Base-by-base conservation (phyloP, 352 stramenopile genomes). In the Globisporangium solare region DNA sequence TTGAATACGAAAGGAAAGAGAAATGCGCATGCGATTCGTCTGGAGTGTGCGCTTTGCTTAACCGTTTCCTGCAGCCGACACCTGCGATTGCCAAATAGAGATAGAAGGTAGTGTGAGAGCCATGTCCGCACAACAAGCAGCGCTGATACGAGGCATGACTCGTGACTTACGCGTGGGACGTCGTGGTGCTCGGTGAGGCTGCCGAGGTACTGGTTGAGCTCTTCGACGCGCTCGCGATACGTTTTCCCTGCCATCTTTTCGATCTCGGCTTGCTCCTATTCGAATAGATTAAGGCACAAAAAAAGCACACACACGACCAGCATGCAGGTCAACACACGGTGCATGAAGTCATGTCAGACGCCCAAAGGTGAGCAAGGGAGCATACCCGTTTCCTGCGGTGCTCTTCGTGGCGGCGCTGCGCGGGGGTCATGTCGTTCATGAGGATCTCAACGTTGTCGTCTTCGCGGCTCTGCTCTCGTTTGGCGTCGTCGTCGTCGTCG, bases 121-220 rank as follows among this genome's bases (percentile, higher is more conserved):
- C 22, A 63, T 32, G 15, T 31, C 40, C 47, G 47, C 10, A 40
- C 3, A 15, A 54, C 21, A 47, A 40, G 18, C 18, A 42, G 11
- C 24, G 24, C 24, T 27, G 51, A 41, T 35, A 35, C 4, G 27
- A 35, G 27, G 3, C 6, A 32, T 39, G 5, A 55, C 8, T 20
- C n/a, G n/a, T n/a, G 12, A 70, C 79, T 51, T 77, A 98, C 92
- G 45, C 96, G 83, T 60, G 97, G 97, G 65, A 99, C 97, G 68
- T 99, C 97, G 74, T 99, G 98, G 64, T 98, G 94, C 76, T 99
- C 97, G 1, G 97, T 99, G 54, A 99, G 74, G 41, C 85, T 92
- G 39, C 89, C 80, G 12, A 99, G 77, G 54, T 98, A 94, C 72
- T 97, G 79, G 70, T 98, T 99, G 62, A 98, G 97, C 62, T 98